Percentiles rank a stretch among this genome's conserved stretches.
phyloP scores from a whole-genome alignment of 140 eudicot genomes.

The Bidens hawaiensis region DNA sequence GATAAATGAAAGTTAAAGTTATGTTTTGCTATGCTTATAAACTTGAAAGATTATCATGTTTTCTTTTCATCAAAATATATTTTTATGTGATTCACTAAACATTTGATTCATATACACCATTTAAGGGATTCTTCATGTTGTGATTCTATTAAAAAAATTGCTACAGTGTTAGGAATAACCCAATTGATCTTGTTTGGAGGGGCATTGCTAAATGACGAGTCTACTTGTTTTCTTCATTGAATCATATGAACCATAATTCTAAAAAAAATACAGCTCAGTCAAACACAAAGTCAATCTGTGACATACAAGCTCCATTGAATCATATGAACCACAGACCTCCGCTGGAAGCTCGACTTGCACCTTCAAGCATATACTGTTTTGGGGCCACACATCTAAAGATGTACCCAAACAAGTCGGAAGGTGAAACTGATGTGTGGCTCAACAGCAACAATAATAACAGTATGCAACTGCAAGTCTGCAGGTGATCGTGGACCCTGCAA shows the following conservation, averaged over 20 bases:
- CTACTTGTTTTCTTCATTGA: slow-evolving; percentile 22
- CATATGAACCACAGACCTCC: too few species aligned
- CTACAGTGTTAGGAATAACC: slow-evolving; percentile 43
- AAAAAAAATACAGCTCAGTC: not conserved
- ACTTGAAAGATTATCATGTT: too few species aligned
- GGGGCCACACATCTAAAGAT: slow-evolving; percentile 60
- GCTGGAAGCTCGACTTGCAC: too few species aligned
- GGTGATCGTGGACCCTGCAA: too few species aligned
- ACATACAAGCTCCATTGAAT: slow-evolving; percentile 27
- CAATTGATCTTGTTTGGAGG: slow-evolving; percentile 61
- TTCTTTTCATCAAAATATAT: too few species aligned
- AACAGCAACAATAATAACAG: slow-evolving; percentile 48
- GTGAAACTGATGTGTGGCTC: slow-evolving; percentile 44
- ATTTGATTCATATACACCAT: too few species aligned
- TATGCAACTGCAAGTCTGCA: slow-evolving; percentile 48
- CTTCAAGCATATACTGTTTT: too few species aligned
- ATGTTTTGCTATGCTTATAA: too few species aligned
- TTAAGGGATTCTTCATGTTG: not conserved
- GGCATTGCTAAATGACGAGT: slow-evolving; percentile 26
- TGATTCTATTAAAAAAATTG: not conserved
- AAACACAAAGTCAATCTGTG: not conserved
- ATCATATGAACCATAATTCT: slow-evolving; percentile 34
- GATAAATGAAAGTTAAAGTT: too few species aligned
- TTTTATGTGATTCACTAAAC: too few species aligned
- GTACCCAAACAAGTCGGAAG: slow-evolving; percentile 27